These are phyloP conservation scores for Neurospora sp. DNA, from an alignment of 495 filamentous ascomycete genomes.

Conservation along the genomic window DNA sequence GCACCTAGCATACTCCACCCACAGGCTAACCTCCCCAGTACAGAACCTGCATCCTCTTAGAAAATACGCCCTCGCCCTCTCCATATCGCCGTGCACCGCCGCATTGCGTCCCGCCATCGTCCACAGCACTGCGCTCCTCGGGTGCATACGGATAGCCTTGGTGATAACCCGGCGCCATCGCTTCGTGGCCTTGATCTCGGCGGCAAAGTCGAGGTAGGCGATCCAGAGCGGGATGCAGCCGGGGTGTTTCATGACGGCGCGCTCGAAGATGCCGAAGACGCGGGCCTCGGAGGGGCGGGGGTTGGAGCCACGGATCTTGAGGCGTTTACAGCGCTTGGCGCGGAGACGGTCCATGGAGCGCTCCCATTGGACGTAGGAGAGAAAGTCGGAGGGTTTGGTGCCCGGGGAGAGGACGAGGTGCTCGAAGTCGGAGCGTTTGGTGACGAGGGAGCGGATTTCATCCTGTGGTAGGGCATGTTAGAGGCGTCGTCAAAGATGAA, in stretches of 20 bases:
- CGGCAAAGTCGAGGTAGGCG: slow-evolving; percentile 78
- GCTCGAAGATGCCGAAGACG: slow-evolving; percentile 81
- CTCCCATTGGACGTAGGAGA: slow-evolving; percentile 82
- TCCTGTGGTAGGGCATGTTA: slow-evolving; percentile 38
- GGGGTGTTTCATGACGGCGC: slow-evolving; percentile 75
- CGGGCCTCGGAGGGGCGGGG: slow-evolving; percentile 62
- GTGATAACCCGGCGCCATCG: slow-evolving; percentile 71
- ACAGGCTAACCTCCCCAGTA: slow-evolving; percentile 56
- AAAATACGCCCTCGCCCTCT: slow-evolving; percentile 64
- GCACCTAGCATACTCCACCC: slow-evolving; percentile 83
- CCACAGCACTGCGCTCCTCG: slow-evolving; percentile 77
- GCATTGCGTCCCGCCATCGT: slow-evolving; percentile 70
- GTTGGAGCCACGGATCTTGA: slow-evolving; percentile 55
- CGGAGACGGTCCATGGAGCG: slow-evolving; percentile 78
- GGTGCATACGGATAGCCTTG: slow-evolving; percentile 70
- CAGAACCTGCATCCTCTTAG: slow-evolving; percentile 88
- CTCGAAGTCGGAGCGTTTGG: slow-evolving; percentile 87
- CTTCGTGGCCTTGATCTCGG: slow-evolving; percentile 65
- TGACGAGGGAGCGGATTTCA: slow-evolving; percentile 77
- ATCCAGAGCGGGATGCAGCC: slow-evolving; percentile 81
- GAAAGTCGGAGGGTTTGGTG: slow-evolving; percentile 63
- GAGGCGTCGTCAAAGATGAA: background rate
- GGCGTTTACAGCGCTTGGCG: slow-evolving; percentile 66
- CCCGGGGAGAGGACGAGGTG: slow-evolving; percentile 79
- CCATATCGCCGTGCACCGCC: slow-evolving; percentile 75